Conservation (phyloP, 805 yeast species). For the Hyphopichia homilentoma region DNA sequence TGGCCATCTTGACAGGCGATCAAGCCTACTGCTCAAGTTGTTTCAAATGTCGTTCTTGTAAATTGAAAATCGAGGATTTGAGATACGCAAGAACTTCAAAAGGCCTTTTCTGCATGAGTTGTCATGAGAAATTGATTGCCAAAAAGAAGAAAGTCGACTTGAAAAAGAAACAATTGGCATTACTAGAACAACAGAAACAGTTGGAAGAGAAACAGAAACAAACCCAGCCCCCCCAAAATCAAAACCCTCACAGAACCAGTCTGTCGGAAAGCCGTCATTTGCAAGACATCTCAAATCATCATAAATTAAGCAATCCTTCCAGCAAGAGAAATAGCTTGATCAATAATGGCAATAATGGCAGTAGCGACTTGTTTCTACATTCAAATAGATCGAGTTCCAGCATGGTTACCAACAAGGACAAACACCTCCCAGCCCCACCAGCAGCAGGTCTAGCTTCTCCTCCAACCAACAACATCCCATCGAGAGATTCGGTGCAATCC, state of each 20-base stretch:
- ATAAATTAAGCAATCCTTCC: conserved; percentile 4
- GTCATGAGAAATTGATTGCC: conserved; percentile 80
- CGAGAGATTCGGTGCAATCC: conserved; percentile 14
- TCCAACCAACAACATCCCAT: background rate
- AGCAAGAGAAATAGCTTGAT: conserved; percentile 1
- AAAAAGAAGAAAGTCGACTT: conserved; percentile 65
- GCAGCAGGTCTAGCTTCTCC: no score
- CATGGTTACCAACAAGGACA: conserved; percentile 8
- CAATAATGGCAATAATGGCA: background rate
- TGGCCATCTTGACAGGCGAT: conserved; percentile 92
- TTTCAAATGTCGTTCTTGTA: conserved; percentile 86
- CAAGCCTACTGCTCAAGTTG: conserved; percentile 91
- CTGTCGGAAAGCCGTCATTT: background rate
- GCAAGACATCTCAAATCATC: conserved; percentile 2
- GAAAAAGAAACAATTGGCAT: conserved; percentile 31
- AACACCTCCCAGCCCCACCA: conserved; percentile 14
- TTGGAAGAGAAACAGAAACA: conserved; percentile 6
- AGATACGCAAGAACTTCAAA: conserved; percentile 90
- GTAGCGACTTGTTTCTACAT: conserved; percentile 2
- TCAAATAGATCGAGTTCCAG: conserved; percentile 8
- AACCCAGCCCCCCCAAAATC: conserved; percentile 1
- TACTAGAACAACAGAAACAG: conserved; percentile 7
- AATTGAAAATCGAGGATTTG: conserved; percentile 78
- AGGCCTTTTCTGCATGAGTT: conserved; percentile 88
- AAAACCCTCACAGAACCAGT: background rate